Evolutionary conservation across 2,329 filamentous ascomycete species (phyloP).

Genomic region (Claviceps spartinae): DNA sequence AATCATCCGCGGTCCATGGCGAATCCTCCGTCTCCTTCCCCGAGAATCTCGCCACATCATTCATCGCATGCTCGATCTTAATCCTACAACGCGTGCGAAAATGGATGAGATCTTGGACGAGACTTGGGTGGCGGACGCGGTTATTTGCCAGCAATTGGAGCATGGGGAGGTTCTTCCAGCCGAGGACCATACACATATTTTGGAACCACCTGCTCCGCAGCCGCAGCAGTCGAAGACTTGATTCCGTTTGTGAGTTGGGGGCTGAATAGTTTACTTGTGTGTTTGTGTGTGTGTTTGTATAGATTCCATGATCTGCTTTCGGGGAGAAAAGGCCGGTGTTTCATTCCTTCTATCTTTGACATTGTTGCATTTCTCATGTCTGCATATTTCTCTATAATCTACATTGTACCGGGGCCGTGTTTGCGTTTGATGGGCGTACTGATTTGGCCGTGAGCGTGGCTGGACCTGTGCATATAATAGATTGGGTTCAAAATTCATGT

Average conservation of each 20-base stretch:
- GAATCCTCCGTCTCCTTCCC: slow-evolving; percentile 73
- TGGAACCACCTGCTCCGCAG: slow-evolving; percentile 54
- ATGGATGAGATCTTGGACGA: slow-evolving; percentile 80
- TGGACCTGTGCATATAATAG: slow-evolving; percentile 1
- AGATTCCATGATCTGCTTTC: no score
- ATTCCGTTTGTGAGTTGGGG: background rate
- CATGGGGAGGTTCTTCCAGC: slow-evolving; percentile 57
- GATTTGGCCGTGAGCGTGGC: background rate
- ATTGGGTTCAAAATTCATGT: background rate
- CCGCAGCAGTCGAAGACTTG: slow-evolving; percentile 14
- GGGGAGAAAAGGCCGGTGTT: background rate
- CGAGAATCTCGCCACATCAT: slow-evolving; percentile 84
- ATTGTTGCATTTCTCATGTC: background rate
- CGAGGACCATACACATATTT: slow-evolving; percentile 67
- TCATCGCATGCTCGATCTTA: slow-evolving; percentile 79
- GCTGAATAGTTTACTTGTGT: no score
- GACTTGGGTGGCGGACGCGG: slow-evolving; percentile 74
- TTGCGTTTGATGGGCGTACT: background rate
- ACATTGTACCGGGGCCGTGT: background rate
- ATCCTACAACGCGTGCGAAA: slow-evolving; percentile 69
- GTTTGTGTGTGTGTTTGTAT: no score
- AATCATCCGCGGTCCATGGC: slow-evolving; percentile 84
- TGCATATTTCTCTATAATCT: background rate
- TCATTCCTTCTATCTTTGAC: background rate
- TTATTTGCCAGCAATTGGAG: slow-evolving; percentile 70